Evolutionary conservation across 1,284 basidiomycete species (phyloP).

Genomic region (Flammula alnicola): DNA sequence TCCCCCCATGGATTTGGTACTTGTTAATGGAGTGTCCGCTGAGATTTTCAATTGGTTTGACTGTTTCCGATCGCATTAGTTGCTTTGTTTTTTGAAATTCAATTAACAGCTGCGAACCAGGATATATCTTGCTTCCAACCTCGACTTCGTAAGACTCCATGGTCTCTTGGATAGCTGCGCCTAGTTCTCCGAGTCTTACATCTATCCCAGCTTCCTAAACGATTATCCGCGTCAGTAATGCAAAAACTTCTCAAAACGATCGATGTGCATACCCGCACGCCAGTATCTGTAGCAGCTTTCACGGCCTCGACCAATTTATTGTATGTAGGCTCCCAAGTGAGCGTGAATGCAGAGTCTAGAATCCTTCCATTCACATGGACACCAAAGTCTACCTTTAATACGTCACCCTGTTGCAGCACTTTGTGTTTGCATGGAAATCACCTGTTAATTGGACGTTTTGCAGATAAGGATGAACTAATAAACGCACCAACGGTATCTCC

Average conservation of each 20-base stretch:
- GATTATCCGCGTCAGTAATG: constrained; percentile 1
- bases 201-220: constrained; percentile 95
- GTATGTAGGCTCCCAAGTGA: constrained; percentile 90
- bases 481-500: constrained; percentile 85
- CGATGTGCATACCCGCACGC: constrained; percentile 64
- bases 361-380: constrained; percentile 97
- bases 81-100: neutral
- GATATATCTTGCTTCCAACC: constrained; percentile 82
- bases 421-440: constrained; percentile 12
- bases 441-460: constrained; percentile 1
- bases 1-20: constrained; percentile 91
- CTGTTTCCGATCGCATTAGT: constrained; percentile 42
- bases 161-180: constrained; percentile 93
- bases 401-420: constrained; percentile 86
- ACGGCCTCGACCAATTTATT: constrained; percentile 91
- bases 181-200: constrained; percentile 92
- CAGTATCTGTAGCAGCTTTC: constrained; percentile 92
- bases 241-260: constrained; percentile 1
- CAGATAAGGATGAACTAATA: neutral
- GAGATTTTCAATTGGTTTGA: constrained; percentile 90
- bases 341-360: constrained; percentile 94
- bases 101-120: constrained; percentile 57
- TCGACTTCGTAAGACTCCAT: constrained; percentile 99
- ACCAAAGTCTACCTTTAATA: constrained; percentile 97
- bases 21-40: constrained; percentile 90